Base-by-base conservation (phyloP, 805 yeast species). In the Saturnispora ahearnii region DNA sequence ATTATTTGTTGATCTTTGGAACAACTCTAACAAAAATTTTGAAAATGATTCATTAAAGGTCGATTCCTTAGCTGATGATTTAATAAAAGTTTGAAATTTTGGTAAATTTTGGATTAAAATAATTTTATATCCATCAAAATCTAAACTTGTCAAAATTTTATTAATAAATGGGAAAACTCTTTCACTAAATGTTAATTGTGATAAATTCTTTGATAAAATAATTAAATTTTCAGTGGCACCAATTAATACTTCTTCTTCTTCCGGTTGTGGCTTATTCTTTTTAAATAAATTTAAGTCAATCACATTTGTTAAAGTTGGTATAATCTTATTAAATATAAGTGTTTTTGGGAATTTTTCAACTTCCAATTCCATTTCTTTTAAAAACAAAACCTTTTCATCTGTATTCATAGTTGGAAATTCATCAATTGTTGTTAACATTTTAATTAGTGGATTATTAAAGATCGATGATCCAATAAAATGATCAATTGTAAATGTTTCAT, bases 381-480 rank as follows among this genome's bases (percentile, higher is more conserved):
- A 71, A 60, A 88, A 88, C 1, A 79, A 70, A 24, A 77, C 63
- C 58, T 83, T 84, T 51, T 91, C 97, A 15, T 73, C 74, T 6
- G 72, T 69, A 2, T 82, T 68, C 57, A 85, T 83, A 0, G 96
- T 85, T 9, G 89, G 79, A 53, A 87, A 81, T 50, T 86, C 93
- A 60, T 91, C 97, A 42, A 91, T 65, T 57, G 84, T 82, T 63
- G 83, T 79, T 70, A 91, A 73, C 3, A 95, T 82, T 59, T 84
- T 83, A 46, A 91, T 79, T 45, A 89, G 69, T 46, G 91, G 87
- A 55, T 88, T 90, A 66, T 87, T 85, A 65, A 90, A 91, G 57
- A 79, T 86, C 34, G 75, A 78, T 9, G 88, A 79, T 10, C 78
- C 77, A n/a, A 85, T 74, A 53, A 93, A 77, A 45, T 80, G 83